phyloP scores from a whole-genome alignment of 225 moss, liverwort and hornwort genomes.

The Lunularia cruciata region DNA sequence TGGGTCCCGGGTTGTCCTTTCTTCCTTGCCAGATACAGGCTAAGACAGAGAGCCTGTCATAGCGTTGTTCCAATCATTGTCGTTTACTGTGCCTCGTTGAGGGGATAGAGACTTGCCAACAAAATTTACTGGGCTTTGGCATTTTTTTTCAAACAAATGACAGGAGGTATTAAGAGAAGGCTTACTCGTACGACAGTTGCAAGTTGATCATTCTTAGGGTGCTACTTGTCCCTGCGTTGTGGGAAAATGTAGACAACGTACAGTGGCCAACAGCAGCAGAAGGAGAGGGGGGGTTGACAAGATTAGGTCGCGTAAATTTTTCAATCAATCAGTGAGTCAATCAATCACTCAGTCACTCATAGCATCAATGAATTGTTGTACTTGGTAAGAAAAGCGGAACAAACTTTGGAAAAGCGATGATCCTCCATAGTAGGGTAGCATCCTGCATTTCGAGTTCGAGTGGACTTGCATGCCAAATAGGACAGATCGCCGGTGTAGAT shows the following conservation, averaged over 20 bases:
- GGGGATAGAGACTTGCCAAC: background rate
- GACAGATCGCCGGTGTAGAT: background rate
- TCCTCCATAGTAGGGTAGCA: background rate
- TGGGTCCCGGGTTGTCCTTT: background rate
- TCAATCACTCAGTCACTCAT: too few relatives aligned
- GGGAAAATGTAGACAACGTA: background rate
- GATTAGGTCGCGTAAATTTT: too few relatives aligned
- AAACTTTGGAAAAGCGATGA: too few relatives aligned
- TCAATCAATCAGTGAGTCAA: too few relatives aligned
- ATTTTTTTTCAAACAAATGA: background rate
- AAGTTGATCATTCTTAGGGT: background rate
- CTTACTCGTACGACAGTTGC: background rate
- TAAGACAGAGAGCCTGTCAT: conserved; percentile 6
- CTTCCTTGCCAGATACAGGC: conserved; percentile 14
- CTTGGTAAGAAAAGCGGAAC: too few relatives aligned
- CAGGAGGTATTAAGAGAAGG: background rate
- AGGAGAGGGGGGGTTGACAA: background rate
- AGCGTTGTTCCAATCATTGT: conserved; percentile 15
- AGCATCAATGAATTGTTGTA: too few relatives aligned
- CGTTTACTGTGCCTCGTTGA: background rate
- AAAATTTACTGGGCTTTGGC: background rate
- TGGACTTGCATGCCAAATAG: background rate
- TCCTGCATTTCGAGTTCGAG: background rate
- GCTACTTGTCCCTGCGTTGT: background rate
- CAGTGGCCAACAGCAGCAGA: too few relatives aligned